These are phyloP conservation scores for Phytophthora megakarya DNA, from an alignment of 352 stramenopile genomes.

Conservation along the genomic window DNA sequence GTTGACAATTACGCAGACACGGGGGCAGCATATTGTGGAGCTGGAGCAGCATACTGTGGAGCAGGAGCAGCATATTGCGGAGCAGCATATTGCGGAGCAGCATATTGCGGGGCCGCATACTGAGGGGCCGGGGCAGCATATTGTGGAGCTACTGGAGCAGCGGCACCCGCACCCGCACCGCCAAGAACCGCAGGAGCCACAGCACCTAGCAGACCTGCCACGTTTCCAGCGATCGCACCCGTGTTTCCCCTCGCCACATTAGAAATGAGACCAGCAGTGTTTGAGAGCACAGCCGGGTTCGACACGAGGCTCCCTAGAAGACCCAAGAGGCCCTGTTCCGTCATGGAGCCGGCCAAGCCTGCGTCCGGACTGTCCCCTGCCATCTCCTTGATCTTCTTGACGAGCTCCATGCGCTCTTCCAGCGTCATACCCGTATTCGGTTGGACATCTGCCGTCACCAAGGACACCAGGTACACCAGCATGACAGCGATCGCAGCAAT, in stretches of 20 bases:
- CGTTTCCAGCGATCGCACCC: background rate
- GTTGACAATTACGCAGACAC: background rate
- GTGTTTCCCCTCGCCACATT: background rate
- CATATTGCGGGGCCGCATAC: too few relatives aligned
- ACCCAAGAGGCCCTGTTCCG: constrained; percentile 4
- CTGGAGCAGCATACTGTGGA: too few relatives aligned
- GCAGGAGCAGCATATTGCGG: too few relatives aligned
- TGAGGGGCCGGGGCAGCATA: too few relatives aligned
- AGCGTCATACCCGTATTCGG: background rate
- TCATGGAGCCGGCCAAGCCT: background rate
- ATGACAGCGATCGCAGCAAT: background rate
- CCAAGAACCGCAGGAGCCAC: background rate
- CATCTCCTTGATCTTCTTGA: constrained; percentile 20
- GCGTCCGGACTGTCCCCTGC: constrained; percentile 8
- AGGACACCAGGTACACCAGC: constrained; percentile 11
- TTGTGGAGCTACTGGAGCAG: too few relatives aligned
- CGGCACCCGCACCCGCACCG: too few relatives aligned
- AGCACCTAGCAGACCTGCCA: background rate
- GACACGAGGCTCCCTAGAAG: background rate
- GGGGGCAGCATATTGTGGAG: too few relatives aligned
- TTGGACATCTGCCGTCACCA: constrained; percentile 15
- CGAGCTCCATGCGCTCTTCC: constrained; percentile 16
- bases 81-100: too few relatives aligned
- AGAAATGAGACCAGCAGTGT: constrained; percentile 8
- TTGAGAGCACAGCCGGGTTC: constrained; percentile 18